Percentiles rank a stretch among this genome's conserved stretches.
phyloP scores from a whole-genome alignment of 768 basidiomycete species.

The Lactifluus subvellereus region DNA sequence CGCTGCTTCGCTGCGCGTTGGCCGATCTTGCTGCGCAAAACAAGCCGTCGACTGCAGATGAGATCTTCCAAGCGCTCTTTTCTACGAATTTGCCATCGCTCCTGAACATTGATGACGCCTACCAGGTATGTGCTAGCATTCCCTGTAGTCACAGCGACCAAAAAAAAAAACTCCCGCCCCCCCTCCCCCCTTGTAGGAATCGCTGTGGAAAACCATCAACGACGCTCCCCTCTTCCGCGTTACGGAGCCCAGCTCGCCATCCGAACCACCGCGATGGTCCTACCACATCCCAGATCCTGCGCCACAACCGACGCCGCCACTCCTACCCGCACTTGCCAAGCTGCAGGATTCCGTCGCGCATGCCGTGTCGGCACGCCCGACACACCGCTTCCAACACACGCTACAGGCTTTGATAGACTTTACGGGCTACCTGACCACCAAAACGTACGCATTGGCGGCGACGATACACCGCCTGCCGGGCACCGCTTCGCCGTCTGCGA shows the following conservation, averaged over 20 bases:
- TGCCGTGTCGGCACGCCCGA: conserved; percentile 8
- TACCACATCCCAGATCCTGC: conserved; percentile 32
- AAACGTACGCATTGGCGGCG: conserved; percentile 49
- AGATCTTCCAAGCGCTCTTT: conserved; percentile 55
- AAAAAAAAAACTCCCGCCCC: too few relatives aligned
- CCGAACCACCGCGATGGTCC: conserved; percentile 34
- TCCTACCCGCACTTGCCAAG: conserved; percentile 24
- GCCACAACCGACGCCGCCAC: conserved; percentile 28
- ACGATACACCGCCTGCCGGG: conserved; percentile 25
- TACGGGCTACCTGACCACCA: conserved; percentile 73
- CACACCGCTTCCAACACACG: conserved; percentile 50
- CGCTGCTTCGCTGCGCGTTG: conserved; percentile 60
- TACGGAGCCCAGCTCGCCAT: conserved; percentile 19
- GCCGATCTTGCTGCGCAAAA: conserved; percentile 40
- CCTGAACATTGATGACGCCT: conserved; percentile 41
- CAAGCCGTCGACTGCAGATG: conserved; percentile 46
- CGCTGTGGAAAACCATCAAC: conserved; percentile 59
- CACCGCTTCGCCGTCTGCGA: conserved; percentile 15
- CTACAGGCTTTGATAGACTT: conserved; percentile 64
- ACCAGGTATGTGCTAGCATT: conserved; percentile 43
- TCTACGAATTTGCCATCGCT: conserved; percentile 51
- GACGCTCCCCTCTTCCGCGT: conserved; percentile 43
- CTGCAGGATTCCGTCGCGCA: conserved; percentile 15
- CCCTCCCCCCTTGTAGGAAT: conserved; percentile 29
- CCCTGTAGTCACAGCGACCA: too few relatives aligned